phyloP scores from a whole-genome alignment of 345 rosid species.

The Citrus sp. region DNA sequence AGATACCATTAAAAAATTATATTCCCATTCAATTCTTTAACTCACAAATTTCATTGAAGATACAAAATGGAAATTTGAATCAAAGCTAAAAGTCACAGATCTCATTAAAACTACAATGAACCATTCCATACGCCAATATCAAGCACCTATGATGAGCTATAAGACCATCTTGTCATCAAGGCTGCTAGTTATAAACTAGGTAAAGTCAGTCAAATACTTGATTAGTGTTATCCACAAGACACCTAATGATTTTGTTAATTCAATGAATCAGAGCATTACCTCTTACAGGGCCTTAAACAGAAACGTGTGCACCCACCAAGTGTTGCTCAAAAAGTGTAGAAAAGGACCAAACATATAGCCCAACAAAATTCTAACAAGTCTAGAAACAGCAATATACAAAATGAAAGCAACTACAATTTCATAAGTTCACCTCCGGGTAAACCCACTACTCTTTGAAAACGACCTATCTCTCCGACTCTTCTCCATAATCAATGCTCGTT shows the following conservation, averaged over 20 bases:
- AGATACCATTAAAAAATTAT: background rate
- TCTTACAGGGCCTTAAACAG: background rate
- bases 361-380: background rate
- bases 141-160: background rate
- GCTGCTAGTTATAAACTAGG: background rate
- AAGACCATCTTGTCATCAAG: background rate
- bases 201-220: background rate
- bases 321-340: background rate
- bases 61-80: background rate
- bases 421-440: constrained; percentile 47
- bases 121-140: background rate
- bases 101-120: background rate
- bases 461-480: constrained; percentile 40
- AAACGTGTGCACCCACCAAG: background rate
- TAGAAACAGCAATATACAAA: background rate
- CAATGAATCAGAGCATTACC: background rate
- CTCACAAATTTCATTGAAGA: background rate
- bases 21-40: background rate
- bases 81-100: background rate
- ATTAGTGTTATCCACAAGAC: background rate
- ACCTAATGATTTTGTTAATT: background rate
- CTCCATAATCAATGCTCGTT: constrained; percentile 45
- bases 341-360: background rate
- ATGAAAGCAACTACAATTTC: background rate
- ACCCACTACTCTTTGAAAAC: constrained; percentile 28